Percentiles rank a stretch among this genome's conserved stretches.
phyloP scores from a whole-genome alignment of 2,329 filamentous ascomycete genomes.

The Elsinoe australis region DNA sequence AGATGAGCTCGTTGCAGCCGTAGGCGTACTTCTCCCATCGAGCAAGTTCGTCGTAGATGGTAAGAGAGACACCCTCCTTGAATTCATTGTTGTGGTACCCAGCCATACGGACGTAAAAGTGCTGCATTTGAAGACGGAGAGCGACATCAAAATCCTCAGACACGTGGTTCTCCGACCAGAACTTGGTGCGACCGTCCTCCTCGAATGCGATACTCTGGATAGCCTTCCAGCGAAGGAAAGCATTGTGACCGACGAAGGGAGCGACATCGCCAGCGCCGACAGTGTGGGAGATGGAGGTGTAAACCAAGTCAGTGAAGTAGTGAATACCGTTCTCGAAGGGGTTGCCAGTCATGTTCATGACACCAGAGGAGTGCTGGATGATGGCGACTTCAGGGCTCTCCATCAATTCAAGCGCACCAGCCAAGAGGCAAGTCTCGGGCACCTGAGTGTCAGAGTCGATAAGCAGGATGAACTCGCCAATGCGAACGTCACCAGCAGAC shows the following conservation, averaged over 20 bases:
- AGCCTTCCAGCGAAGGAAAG: conserved; percentile 66
- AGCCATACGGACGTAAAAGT: conserved; percentile 65
- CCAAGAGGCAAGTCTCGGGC: conserved; percentile 62
- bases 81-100: conserved; percentile 69
- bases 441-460: conserved; percentile 69
- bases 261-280: conserved; percentile 69
- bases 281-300: conserved; percentile 68
- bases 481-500: conserved; percentile 67
- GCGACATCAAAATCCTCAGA: conserved; percentile 79
- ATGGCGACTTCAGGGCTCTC: conserved; percentile 66
- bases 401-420: conserved; percentile 70
- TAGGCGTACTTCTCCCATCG: conserved; percentile 86
- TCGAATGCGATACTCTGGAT: conserved; percentile 65
- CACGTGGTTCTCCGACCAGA: conserved; percentile 72
- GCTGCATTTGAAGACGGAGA: conserved; percentile 62
- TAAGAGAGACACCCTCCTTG: conserved; percentile 75
- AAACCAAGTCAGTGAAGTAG: conserved; percentile 55
- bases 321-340: conserved; percentile 45
- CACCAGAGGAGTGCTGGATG: conserved; percentile 64
- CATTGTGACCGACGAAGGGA: conserved; percentile 73
- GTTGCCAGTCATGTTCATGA: conserved; percentile 65
- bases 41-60: conserved; percentile 74
- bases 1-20: conserved; percentile 72
- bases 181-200: conserved; percentile 63
- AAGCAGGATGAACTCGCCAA: conserved; percentile 64